Evolutionary conservation across 2,329 filamentous ascomycete species (phyloP), one percentile per base, ranked within the genome.

Genomic region (Leptographium radiaticola): DNA sequence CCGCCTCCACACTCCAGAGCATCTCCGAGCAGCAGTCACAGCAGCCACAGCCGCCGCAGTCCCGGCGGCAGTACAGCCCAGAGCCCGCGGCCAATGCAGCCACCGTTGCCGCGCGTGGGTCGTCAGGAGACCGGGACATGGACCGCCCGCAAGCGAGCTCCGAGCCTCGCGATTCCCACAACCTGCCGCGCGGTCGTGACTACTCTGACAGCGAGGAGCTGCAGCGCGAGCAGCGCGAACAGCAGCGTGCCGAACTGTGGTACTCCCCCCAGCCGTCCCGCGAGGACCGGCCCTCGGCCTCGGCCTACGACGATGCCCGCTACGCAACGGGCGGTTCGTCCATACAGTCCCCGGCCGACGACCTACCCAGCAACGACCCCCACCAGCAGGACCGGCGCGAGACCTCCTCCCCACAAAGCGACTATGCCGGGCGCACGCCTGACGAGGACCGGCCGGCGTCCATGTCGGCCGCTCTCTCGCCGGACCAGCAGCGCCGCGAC

Each of bases 371-470:
- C 12, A 74, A 76, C 39, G 64, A 70, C 12, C 63, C 73, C 2
- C 53, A 46, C 16, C 54, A 47, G 9, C 49, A 25, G 13, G 58
- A 58, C 15, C 54, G 55, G 31, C 56, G 52, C 16, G 54, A 70
- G 54, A 70, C 74, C 59, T 70, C 70, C 40, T 65, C 70, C 4
- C 68, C 71, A 48, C 72, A 75, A 18, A 70, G 69, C 53, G 75
- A 77, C 57, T 78, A 78, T 57, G 67, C 71, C 33, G 72, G 73
- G 44, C 72, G 70, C n/a, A 79, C 76, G 57, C 75, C 76, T 6
- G 77, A 80, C 47, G 75, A 70, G 6, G 77, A 79, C 13, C 76
- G 80, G 36, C 65, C 63, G 49, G 66, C 69, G 20, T 61, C 71
- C 48, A 74, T 74, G 54, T 67, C 68, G 59, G 67, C 63, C 58